Conservation (phyloP, 768 basidiomycete species). For the Glaciozyma antarctica region DNA sequence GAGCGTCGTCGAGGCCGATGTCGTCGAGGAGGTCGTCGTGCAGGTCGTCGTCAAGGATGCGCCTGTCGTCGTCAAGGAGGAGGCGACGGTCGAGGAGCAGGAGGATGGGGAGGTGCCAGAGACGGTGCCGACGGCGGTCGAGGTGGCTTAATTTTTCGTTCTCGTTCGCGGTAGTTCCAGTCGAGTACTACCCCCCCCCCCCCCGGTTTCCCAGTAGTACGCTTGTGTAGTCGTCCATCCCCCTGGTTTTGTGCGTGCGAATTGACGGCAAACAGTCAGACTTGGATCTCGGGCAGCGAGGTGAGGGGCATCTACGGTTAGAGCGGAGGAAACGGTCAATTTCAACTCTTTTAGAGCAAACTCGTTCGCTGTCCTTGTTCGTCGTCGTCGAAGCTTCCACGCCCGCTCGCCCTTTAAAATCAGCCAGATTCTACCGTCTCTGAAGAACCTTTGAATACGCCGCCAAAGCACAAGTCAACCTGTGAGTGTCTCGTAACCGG, state of each 20-base stretch:
- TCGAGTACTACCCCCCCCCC: no score
- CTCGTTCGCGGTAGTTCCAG: background rate
- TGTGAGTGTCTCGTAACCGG: no score
- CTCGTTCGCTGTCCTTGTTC: no score
- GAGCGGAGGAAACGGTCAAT: no score
- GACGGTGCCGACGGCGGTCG: no score
- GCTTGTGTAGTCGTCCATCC: background rate
- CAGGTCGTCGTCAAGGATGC: background rate
- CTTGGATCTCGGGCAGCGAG: no score
- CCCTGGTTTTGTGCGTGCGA: no score
- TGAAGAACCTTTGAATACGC: background rate
- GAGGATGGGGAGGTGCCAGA: conserved; percentile 1
- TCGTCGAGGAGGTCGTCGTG: background rate
- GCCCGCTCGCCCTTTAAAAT: background rate
- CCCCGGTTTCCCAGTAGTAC: background rate
- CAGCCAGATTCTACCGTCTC: background rate
- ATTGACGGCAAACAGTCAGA: background rate
- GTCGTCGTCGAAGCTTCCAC: no score
- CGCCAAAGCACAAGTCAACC: no score
- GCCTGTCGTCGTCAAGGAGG: no score
- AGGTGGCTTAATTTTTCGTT: background rate
- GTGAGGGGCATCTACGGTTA: no score
- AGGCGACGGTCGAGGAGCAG: background rate
- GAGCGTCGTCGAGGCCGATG: background rate
- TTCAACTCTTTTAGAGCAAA: no score